Conservation (phyloP, 1,284 basidiomycete genomes). For the Laetiporus sulphureus region DNA sequence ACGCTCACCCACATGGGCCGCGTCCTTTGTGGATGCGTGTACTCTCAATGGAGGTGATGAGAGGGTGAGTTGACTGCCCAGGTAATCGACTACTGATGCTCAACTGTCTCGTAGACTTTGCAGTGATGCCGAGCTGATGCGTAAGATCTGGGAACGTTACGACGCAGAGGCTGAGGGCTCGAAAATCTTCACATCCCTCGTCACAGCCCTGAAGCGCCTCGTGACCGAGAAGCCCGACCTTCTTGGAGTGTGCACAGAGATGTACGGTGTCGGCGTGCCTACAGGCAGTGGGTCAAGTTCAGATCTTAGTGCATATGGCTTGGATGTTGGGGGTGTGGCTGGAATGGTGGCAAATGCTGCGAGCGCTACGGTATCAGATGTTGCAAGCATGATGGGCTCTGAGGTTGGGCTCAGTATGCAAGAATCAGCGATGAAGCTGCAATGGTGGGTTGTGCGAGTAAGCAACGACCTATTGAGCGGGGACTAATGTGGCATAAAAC, state of each 20-base stretch:
- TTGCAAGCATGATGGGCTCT: slow-evolving; percentile 64
- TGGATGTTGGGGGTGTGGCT: slow-evolving; percentile 69
- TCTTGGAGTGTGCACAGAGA: slow-evolving; percentile 74
- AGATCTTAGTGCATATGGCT: slow-evolving; percentile 35
- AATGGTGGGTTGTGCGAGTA: slow-evolving; percentile 50
- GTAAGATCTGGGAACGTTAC: slow-evolving; percentile 77
- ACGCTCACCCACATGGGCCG: slow-evolving; percentile 25
- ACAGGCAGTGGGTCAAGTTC: slow-evolving; percentile 29
- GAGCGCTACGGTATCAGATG: slow-evolving; percentile 69
- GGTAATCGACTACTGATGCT: not conserved
- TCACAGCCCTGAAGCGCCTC: slow-evolving; percentile 77
- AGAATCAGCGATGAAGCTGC: slow-evolving; percentile 75
- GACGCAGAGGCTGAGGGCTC: slow-evolving; percentile 59
- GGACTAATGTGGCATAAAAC: too few relatives aligned
- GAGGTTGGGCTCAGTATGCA: slow-evolving; percentile 65
- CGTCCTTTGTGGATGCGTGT: slow-evolving; percentile 85
- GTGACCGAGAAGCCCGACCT: slow-evolving; percentile 83
- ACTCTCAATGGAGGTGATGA: slow-evolving; percentile 85
- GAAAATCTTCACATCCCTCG: slow-evolving; percentile 74
- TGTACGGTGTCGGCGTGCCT: slow-evolving; percentile 70
- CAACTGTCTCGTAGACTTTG: slow-evolving; percentile 48
- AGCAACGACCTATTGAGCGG: not conserved
- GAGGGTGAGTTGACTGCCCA: slow-evolving; percentile 46
- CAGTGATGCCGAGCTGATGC: slow-evolving; percentile 76
- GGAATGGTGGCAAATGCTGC: slow-evolving; percentile 82